Evolutionary conservation across 257 asterid species (phyloP).

Genomic region (Nicotiana tabacum): DNA sequence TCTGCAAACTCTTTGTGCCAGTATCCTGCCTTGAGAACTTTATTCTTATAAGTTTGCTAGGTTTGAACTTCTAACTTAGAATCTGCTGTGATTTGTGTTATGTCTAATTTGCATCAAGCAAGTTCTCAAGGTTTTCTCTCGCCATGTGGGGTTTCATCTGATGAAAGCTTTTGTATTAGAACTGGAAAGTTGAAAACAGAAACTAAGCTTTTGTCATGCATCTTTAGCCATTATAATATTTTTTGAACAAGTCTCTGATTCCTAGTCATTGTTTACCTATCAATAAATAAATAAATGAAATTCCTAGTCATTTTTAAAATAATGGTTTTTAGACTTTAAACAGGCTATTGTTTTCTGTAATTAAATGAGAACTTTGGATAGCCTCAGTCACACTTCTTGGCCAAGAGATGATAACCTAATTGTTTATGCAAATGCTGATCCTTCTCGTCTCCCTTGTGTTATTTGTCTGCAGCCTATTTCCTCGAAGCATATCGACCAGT

Average conservation of each 20-base stretch:
- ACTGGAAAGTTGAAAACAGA: no score
- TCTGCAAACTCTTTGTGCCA: neutral
- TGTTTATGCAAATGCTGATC: neutral
- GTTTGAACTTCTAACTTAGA: neutral
- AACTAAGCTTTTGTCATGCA: no score
- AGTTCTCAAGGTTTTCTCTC: neutral
- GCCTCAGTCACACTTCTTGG: neutral
- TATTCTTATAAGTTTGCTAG: neutral
- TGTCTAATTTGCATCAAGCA: neutral
- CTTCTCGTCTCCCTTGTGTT: neutral
- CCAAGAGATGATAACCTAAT: neutral
- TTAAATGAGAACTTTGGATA: neutral
- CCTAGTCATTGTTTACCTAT: neutral
- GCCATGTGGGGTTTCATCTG: neutral
- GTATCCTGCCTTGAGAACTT: neutral
- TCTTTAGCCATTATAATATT: neutral
- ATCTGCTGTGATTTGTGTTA: neutral
- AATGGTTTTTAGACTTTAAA: neutral
- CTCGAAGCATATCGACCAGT: constrained; percentile 77
- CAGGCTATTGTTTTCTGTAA: neutral
- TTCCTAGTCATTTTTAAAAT: neutral
- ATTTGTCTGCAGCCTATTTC: constrained; percentile 54
- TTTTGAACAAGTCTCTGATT: neutral
- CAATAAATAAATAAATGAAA: no score
- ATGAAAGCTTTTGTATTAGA: no score